phyloP scores from a whole-genome alignment of 768 basidiomycete genomes.

The Paxillus involutus region DNA sequence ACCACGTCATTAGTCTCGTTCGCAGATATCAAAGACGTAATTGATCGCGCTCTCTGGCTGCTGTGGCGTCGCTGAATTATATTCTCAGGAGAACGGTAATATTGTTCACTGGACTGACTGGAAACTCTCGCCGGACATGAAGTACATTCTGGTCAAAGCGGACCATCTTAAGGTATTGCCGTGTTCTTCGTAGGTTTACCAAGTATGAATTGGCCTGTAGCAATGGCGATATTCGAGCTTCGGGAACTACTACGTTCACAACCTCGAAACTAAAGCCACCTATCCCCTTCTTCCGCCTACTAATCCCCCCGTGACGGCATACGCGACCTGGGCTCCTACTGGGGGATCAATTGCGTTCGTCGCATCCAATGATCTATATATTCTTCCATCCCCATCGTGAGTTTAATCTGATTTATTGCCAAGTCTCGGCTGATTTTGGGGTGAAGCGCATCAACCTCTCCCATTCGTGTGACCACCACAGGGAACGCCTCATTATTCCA shows the following conservation, averaged over 20 bases:
- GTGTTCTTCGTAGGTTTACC: background rate
- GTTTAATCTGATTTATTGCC: conserved; percentile 20
- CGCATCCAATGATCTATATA: conserved; percentile 82
- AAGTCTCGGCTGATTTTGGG: conserved; percentile 3
- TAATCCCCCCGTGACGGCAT: conserved; percentile 69
- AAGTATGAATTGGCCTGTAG: conserved; percentile 36
- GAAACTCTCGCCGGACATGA: conserved; percentile 90
- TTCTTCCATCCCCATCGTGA: conserved; percentile 67
- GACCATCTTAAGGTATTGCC: conserved; percentile 64
- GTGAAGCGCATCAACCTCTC: conserved; percentile 36
- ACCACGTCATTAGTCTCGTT: conserved; percentile 60
- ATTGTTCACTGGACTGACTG: conserved; percentile 56
- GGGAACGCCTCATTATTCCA: conserved; percentile 88
- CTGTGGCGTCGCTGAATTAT: conserved; percentile 2
- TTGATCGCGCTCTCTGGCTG: conserved; percentile 9
- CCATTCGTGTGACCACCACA: conserved; percentile 76
- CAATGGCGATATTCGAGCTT: conserved; percentile 94
- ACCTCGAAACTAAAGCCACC: conserved; percentile 65
- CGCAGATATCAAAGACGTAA: conserved; percentile 65
- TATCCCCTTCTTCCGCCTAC: conserved; percentile 69
- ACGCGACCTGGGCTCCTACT: conserved; percentile 87
- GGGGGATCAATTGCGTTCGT: conserved; percentile 86
- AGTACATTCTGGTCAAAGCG: conserved; percentile 81
- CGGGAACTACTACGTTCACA: conserved; percentile 93
- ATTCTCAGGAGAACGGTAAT: conserved; percentile 52